Base-by-base conservation (phyloP, 1,284 basidiomycete genomes). In the Wolfiporia cocos region DNA sequence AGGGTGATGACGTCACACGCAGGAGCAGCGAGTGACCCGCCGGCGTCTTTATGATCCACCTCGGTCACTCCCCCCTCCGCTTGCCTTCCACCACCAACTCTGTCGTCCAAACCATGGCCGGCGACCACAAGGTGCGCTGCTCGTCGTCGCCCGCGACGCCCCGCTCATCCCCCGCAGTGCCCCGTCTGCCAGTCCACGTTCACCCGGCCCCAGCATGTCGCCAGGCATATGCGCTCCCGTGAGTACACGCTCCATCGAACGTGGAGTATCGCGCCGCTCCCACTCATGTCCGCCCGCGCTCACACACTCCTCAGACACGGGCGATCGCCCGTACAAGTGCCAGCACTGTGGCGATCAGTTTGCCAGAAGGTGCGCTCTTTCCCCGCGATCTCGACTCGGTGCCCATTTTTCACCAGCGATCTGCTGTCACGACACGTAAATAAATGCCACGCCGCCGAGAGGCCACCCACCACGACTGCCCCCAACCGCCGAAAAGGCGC, bases 291-390 rank as follows among this genome's bases (percentile, higher is more conserved):
- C n/a, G 17, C n/a, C 29, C 1, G 7, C 39, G 22, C 41, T 33
- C 40, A 41, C 29, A 48, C 47, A 41, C 50, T 41, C 50, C 51
- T 44, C 59, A 89, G 86, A 93, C 64, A 92, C 90, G n/a, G 90
- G 90, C 48, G 89, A 92, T 69, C 74, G 90, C 37, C 90, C 90
- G 6, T 93, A 93, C 70, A 89, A 88, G 55, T 93, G 91, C 59
- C 82, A 85, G 60, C 78, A 85, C 52, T 93, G 91, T 62, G 88
- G 88, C 19, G 83, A 92, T 64, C 84, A 90, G 62, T 94, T 94
- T 59, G 91, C 91, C 1, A 66, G 90, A 59, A 89, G 86, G 87
- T 86, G 37, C 11, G 69, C 63, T 21, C 42, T 11, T 28, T 38
- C 36, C 39, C 45, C 42, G 30, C 29, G n/a, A n/a, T n/a, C n/a